Base-by-base conservation (phyloP, 805 yeast genomes). In the Lachancea sp. region DNA sequence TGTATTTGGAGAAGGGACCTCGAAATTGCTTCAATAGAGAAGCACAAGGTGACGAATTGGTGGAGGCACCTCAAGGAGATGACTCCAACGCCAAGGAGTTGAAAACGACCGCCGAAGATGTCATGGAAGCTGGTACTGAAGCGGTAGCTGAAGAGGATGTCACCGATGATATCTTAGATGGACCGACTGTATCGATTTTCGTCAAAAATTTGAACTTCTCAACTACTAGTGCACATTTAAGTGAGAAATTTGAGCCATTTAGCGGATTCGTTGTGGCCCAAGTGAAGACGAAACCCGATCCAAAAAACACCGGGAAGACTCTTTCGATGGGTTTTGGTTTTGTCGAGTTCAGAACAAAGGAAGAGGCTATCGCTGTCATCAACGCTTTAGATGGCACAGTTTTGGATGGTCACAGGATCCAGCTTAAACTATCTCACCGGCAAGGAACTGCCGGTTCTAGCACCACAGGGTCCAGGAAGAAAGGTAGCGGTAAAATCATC, bases 251-350 rank as follows among this genome's bases (percentile, higher is more conserved):
- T 72, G 75, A 76, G 45, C 66, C 80, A 6, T 67, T 86, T 32
- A 75, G 76, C 16, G 98, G 97, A 0, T 92, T 84, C 59, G 75
- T 82, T 11, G 71, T 81, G 36, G 95, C 95, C 2, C 78, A 80
- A 18, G 83, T 92, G 40, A 86, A 86, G 56, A 83, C 83, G 20
- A 90, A 89, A 59, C 89, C 96, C 1, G 95, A 90, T 64, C 77
- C 95, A 26, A 85, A 79, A 63, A 74, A 77, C 45, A 57, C 74
- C 2, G 82, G 80, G 8, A 74, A 74, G 42, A 65, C 70, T n/a
- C 71, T 79, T 45, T 87, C 96, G 52, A 92, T 92, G 98, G 98
- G 98, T 16, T 92, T 88, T 56, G 98, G 98, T 1, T 92, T 92
- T 65, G 96, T 77, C 11, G 98, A 92, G 64, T 92, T 87, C 63